A percentile compares a stretch with the other conserved stretches of the same genome.
Conservation (phyloP, 2,329 filamentous ascomycete species). For the Clarireedia paspali region DNA sequence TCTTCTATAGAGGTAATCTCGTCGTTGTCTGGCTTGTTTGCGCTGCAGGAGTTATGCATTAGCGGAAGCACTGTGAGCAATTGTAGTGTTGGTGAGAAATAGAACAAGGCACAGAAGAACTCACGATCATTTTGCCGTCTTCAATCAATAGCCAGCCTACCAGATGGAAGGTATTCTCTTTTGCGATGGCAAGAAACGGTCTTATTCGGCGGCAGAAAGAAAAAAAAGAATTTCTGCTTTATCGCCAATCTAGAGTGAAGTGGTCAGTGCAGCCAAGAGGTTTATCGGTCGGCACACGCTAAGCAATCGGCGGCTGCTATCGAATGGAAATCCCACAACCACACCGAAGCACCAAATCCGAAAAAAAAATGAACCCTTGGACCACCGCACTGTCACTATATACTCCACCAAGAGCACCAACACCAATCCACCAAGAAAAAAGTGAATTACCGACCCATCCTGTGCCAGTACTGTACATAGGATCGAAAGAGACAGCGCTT, state of each 20-base stretch:
- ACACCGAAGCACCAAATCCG: slow-evolving; percentile 3
- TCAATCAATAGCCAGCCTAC: background rate
- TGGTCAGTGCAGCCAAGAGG: background rate
- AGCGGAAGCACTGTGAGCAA: background rate
- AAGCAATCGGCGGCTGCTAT: background rate
- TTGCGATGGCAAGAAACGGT: background rate
- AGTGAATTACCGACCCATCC: background rate
- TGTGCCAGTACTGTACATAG: background rate
- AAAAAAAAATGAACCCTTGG: background rate
- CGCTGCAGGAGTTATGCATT: slow-evolving; percentile 34
- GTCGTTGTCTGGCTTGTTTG: slow-evolving; percentile 68
- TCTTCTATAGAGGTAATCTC: slow-evolving; percentile 86
- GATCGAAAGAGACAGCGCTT: background rate
- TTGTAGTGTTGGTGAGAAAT: no score
- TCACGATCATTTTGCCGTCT: slow-evolving; percentile 22
- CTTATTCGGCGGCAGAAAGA: background rate
- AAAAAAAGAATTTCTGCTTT: background rate
- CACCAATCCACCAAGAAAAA: slow-evolving; percentile 3
- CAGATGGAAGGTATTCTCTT: background rate
- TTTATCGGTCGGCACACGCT: background rate
- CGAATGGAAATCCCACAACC: slow-evolving; percentile 3
- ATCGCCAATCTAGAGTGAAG: background rate
- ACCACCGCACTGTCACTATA: background rate
- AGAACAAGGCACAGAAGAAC: background rate
- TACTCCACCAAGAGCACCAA: slow-evolving; percentile 6